Conservation (phyloP, 2,329 filamentous ascomycete genomes). For the Trichophyton rubrum region DNA sequence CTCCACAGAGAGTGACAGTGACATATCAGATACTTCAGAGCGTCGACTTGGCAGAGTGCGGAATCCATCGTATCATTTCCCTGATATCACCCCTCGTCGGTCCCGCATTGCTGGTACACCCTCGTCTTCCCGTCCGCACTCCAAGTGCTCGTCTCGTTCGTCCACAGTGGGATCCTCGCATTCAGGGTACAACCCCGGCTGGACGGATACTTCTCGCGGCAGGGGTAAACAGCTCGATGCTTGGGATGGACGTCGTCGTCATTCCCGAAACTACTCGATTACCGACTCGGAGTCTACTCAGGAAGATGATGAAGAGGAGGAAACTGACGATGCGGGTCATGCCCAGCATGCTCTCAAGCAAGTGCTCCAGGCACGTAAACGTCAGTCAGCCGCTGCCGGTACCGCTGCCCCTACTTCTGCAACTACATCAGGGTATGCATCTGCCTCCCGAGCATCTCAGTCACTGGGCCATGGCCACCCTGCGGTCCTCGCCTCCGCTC, state of each 20-base stretch:
- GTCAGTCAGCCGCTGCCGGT: conserved; percentile 1
- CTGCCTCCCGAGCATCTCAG: conserved; percentile 21
- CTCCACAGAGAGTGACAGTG: conserved; percentile 31
- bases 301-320: conserved; percentile 6
- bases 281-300: conserved; percentile 16
- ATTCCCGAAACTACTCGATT: conserved; percentile 14
- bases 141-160: conserved; percentile 33
- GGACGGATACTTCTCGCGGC: conserved; percentile 25
- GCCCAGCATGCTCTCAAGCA: conserved; percentile 38
- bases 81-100: conserved; percentile 20
- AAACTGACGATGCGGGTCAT: conserved; percentile 25
- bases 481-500: conserved; percentile 35
- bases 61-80: conserved; percentile 29
- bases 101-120: conserved; percentile 23
- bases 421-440: conserved; percentile 18
- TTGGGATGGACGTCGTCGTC: conserved; percentile 25
- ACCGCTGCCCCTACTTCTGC: too few relatives aligned
- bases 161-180: conserved; percentile 30
- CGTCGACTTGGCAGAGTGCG: conserved; percentile 26
- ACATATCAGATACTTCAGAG: conserved; percentile 30
- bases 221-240: conserved; percentile 19
- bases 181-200: conserved; percentile 29
- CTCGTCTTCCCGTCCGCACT: conserved; percentile 28
- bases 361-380: conserved; percentile 24
- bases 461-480: conserved; percentile 19